Conservation (phyloP, 345 rosid species). For the Kernera saxatilis region DNA sequence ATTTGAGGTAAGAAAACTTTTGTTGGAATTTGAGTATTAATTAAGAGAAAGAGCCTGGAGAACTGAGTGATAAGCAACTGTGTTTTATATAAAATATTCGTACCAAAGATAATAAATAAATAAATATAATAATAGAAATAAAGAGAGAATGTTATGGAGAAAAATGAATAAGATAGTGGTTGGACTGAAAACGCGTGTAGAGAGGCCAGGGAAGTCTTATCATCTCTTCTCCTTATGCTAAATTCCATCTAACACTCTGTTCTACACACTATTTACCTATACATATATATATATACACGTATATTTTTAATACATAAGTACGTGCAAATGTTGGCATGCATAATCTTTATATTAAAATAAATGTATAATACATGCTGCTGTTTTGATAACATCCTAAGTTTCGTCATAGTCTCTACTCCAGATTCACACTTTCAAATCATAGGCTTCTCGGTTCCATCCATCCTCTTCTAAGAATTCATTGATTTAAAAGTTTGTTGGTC, state of each 20-base stretch:
- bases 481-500: not conserved
- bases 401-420: not conserved
- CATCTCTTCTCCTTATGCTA: not conserved
- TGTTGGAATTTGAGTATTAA: not conserved
- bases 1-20: not conserved
- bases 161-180: not conserved
- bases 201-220: constrained; percentile 5
- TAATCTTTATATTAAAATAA: not conserved
- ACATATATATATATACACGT: not conserved
- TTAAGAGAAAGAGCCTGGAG: constrained; percentile 16
- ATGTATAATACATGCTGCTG: not conserved
- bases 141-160: not conserved
- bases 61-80: not conserved
- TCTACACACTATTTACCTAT: not conserved
- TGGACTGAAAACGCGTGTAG: constrained; percentile 7
- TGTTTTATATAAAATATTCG: not conserved
- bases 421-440: no score
- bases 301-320: not conserved
- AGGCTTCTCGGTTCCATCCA: not conserved
- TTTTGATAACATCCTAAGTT: constrained; percentile 3
- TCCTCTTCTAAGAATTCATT: not conserved
- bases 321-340: not conserved
- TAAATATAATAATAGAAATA: not conserved
- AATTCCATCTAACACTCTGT: not conserved
- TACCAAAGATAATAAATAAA: not conserved